These are phyloP conservation scores for Candida tunisiensis DNA, from an alignment of 1,139 yeast genomes.

Conservation along the genomic window DNA sequence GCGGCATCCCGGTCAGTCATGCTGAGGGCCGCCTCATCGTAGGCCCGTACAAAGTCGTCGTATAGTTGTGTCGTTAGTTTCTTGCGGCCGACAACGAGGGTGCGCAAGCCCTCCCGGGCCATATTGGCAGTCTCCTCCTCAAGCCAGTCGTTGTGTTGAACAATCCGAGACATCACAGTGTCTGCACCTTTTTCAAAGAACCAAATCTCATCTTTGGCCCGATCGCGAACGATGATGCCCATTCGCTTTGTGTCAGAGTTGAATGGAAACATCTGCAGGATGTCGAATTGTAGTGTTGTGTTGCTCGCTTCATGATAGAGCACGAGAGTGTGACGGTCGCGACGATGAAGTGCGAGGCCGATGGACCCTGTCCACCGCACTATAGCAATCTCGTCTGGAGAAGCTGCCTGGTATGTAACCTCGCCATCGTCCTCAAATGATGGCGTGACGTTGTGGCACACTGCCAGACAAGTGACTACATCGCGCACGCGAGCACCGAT, in stretches of 20 bases:
- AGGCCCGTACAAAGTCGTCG: slow-evolving; percentile 45
- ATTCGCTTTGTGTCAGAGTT: slow-evolving; percentile 90
- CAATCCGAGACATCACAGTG: slow-evolving; percentile 81
- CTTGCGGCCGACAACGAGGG: slow-evolving; percentile 82
- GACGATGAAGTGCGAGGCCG: slow-evolving; percentile 59
- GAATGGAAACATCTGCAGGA: slow-evolving; percentile 79
- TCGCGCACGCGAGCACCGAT: slow-evolving; percentile 65
- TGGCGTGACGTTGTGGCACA: slow-evolving; percentile 95
- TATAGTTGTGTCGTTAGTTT: slow-evolving; percentile 36
- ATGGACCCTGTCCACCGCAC: slow-evolving; percentile 81
- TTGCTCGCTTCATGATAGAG: slow-evolving; percentile 48
- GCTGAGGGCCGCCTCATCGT: slow-evolving; percentile 55
- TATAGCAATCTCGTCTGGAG: slow-evolving; percentile 97
- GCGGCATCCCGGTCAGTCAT: slow-evolving; percentile 64
- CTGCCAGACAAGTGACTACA: slow-evolving; percentile 61
- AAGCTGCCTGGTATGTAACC: slow-evolving; percentile 85
- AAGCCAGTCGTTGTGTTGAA: slow-evolving; percentile 80
- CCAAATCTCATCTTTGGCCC: slow-evolving; percentile 50
- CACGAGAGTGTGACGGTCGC: slow-evolving; percentile 67
- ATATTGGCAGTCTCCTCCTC: slow-evolving; percentile 95
- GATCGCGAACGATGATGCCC: slow-evolving; percentile 74
- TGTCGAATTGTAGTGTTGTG: slow-evolving; percentile 38
- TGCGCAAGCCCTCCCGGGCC: slow-evolving; percentile 97
- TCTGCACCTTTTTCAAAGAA: slow-evolving; percentile 94
- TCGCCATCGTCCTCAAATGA: slow-evolving; percentile 46